These are phyloP conservation scores for Eucalyptus decipiens DNA, from an alignment of 345 rosid species.

Conservation along the genomic window DNA sequence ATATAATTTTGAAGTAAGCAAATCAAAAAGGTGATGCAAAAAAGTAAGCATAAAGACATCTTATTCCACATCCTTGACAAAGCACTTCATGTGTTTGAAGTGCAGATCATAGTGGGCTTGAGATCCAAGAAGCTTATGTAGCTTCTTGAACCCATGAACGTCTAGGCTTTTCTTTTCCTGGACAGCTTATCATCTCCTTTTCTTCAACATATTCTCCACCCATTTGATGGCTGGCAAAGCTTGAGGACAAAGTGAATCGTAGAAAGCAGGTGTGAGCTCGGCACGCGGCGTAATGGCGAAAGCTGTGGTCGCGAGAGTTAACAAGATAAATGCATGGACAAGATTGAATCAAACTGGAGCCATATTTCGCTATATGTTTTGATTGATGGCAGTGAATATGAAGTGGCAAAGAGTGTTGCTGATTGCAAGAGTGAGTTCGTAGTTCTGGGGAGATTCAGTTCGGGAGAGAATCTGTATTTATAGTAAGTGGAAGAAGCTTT, in stretches of 20 bases:
- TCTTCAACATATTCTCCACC: too few species aligned
- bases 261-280: background rate
- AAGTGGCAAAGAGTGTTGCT: background rate
- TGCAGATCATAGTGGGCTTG: too few species aligned
- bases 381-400: background rate
- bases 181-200: too few species aligned
- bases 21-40: too few species aligned
- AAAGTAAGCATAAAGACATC: too few species aligned
- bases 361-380: background rate
- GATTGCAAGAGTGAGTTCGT: background rate
- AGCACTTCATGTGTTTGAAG: too few species aligned
- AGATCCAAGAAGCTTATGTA: too few species aligned
- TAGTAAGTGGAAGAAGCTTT: background rate
- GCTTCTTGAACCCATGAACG: too few species aligned
- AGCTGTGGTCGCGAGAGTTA: background rate
- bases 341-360: background rate
- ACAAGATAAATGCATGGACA: background rate
- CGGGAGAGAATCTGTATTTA: background rate
- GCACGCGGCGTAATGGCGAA: background rate
- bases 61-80: too few species aligned
- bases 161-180: too few species aligned
- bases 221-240: background rate
- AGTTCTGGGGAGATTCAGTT: background rate
- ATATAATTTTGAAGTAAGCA: too few species aligned
- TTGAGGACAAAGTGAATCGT: background rate